Conservation (phyloP, 805 yeast species). For the Zygotorulaspora florentina region DNA sequence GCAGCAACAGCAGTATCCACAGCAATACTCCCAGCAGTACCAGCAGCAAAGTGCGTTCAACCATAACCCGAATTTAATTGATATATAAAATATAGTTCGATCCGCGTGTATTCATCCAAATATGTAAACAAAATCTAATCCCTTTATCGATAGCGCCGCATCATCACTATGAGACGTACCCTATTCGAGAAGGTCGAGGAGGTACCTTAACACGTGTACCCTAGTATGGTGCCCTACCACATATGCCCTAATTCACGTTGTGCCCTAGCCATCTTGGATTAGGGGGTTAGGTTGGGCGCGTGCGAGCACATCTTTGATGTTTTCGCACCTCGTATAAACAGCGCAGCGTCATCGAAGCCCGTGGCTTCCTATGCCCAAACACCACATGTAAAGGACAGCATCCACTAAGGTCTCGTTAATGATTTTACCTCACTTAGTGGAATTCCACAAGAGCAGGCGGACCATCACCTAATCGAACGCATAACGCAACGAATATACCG, state of each 20-base stretch:
- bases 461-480: constrained; percentile 11
- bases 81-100: constrained; percentile 21
- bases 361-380: neutral
- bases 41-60: constrained; percentile 11
- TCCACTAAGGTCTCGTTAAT: neutral
- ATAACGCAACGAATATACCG: constrained; percentile 12
- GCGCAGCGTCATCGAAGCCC: too few relatives aligned
- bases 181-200: too few relatives aligned
- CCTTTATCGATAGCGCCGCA: constrained; percentile 7
- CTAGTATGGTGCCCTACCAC: too few relatives aligned
- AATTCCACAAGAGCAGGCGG: too few relatives aligned
- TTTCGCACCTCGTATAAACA: too few relatives aligned
- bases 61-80: constrained; percentile 28
- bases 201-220: too few relatives aligned
- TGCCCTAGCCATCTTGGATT: too few relatives aligned
- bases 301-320: too few relatives aligned
- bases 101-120: neutral
- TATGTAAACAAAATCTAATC: constrained; percentile 3
- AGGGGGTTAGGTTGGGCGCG: too few relatives aligned
- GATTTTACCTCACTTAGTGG: too few relatives aligned
- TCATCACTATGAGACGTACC: neutral
- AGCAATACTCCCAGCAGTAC: constrained; percentile 14
- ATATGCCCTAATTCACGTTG: too few relatives aligned
- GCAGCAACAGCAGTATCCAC: constrained; percentile 8
- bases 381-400: neutral